Evolutionary conservation across 495 filamentous ascomycete species (phyloP).

Genomic region (Entonaema liquescens): DNA sequence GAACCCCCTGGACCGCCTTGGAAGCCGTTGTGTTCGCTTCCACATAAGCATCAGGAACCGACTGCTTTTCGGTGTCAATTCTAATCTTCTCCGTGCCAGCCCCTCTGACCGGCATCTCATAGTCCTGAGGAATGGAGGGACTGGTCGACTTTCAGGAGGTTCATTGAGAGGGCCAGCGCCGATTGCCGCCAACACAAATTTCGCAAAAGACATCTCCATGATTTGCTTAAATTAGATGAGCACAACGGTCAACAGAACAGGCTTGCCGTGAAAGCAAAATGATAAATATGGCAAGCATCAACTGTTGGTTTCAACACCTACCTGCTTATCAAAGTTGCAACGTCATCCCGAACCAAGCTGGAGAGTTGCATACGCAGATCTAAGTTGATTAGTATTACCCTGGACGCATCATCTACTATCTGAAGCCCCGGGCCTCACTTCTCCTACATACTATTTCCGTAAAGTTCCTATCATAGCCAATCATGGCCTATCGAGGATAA

Average conservation of each 20-base stretch:
- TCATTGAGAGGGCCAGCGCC: constrained; percentile 25
- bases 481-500: constrained; percentile 3
- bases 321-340: neutral
- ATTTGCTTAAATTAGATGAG: neutral
- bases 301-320: neutral
- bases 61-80: constrained; percentile 17
- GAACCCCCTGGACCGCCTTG: constrained; percentile 54
- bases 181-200: constrained; percentile 17
- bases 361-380: neutral
- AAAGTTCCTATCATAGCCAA: neutral
- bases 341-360: neutral
- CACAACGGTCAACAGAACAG: neutral
- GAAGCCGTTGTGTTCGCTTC: constrained; percentile 46
- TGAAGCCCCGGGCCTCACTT: neutral
- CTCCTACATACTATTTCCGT: neutral
- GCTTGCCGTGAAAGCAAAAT: neutral
- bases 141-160: constrained; percentile 9
- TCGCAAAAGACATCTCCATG: constrained; percentile 1
- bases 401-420: neutral
- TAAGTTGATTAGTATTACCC: neutral
- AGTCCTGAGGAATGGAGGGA: neutral
- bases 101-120: neutral
- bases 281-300: neutral
- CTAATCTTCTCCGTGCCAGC: neutral
- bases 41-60: constrained; percentile 3